Percentiles rank a stretch among this genome's conserved stretches.
Conservation (phyloP, 139 green algal species). For the Chloropicon primus region DNA sequence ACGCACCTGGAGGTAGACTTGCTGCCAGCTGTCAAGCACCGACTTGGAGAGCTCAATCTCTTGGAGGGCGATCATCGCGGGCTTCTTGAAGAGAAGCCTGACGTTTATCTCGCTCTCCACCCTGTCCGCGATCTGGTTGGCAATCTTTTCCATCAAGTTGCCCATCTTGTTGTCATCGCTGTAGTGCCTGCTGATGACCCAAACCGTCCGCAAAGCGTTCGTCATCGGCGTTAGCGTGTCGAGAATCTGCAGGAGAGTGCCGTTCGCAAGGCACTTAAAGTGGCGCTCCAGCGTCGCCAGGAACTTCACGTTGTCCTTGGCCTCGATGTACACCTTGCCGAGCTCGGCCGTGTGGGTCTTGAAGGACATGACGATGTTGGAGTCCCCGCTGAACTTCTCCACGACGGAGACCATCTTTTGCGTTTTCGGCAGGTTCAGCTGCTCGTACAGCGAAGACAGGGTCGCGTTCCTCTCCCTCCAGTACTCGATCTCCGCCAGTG, state of each 20-base stretch:
- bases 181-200: slow-evolving; percentile 78
- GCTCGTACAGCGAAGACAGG: slow-evolving; percentile 59
- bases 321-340: slow-evolving; percentile 53
- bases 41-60: slow-evolving; percentile 38
- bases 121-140: slow-evolving; percentile 46
- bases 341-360: slow-evolving; percentile 44
- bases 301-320: slow-evolving; percentile 87
- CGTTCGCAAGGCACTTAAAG: slow-evolving; percentile 54
- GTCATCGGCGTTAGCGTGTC: slow-evolving; percentile 74
- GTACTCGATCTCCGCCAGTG: slow-evolving; percentile 76
- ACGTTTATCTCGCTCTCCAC: slow-evolving; percentile 50
- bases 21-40: slow-evolving; percentile 57
- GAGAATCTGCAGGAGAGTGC: slow-evolving; percentile 31
- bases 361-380: slow-evolving; percentile 38
- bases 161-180: slow-evolving; percentile 78
- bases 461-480: slow-evolving; percentile 62
- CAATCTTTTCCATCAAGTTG: slow-evolving; percentile 69
- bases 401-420: slow-evolving; percentile 40
- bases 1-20: slow-evolving; percentile 63
- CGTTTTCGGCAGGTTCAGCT: slow-evolving; percentile 56
- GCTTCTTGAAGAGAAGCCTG: slow-evolving; percentile 43
- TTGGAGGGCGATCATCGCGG: slow-evolving; percentile 28
- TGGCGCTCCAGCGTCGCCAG: slow-evolving; percentile 80
- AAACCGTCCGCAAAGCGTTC: slow-evolving; percentile 79
- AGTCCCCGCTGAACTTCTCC: slow-evolving; percentile 43